Evolutionary conservation across 371 early-diverging fungal species (phyloP).

Genomic region (Saksenaea oblongispora): DNA sequence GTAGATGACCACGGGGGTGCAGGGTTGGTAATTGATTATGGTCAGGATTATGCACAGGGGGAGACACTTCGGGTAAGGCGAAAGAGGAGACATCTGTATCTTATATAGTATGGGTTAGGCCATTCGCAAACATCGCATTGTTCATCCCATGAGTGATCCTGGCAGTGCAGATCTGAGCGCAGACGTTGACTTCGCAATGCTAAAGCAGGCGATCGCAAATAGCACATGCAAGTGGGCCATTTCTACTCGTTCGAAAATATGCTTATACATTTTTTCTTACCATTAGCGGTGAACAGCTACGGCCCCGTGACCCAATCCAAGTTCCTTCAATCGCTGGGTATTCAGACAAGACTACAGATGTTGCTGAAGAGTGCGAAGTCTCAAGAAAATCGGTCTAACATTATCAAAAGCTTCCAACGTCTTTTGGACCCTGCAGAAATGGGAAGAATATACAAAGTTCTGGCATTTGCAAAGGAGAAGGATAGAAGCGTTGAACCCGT

Average conservation of each 20-base stretch:
- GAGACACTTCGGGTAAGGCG: slow-evolving; percentile 79
- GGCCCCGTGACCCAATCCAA: slow-evolving; percentile 86
- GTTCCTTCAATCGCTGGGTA: slow-evolving; percentile 85
- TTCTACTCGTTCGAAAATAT: neutral
- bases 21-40: slow-evolving; percentile 92
- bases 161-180: slow-evolving; percentile 91
- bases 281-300: slow-evolving; percentile 36
- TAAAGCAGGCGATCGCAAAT: slow-evolving; percentile 61
- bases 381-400: slow-evolving; percentile 49
- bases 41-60: slow-evolving; percentile 74
- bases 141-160: slow-evolving; percentile 74
- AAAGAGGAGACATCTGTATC: neutral
- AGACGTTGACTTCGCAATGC: slow-evolving; percentile 88
- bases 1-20: slow-evolving; percentile 67
- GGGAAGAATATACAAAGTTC: slow-evolving; percentile 81
- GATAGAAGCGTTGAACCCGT: slow-evolving; percentile 8
- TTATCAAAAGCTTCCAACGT: slow-evolving; percentile 75
- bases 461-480: slow-evolving; percentile 63
- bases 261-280: neutral
- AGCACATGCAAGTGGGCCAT: slow-evolving; percentile 37
- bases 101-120: slow-evolving; percentile 55
- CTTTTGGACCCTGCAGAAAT: slow-evolving; percentile 72
- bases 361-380: slow-evolving; percentile 65
- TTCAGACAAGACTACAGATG: slow-evolving; percentile 73
- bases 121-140: slow-evolving; percentile 82